Evolutionary conservation across 257 asterid genomes (phyloP), one percentile per base, ranked within the genome.

Genomic region (Striga asiatica): DNA sequence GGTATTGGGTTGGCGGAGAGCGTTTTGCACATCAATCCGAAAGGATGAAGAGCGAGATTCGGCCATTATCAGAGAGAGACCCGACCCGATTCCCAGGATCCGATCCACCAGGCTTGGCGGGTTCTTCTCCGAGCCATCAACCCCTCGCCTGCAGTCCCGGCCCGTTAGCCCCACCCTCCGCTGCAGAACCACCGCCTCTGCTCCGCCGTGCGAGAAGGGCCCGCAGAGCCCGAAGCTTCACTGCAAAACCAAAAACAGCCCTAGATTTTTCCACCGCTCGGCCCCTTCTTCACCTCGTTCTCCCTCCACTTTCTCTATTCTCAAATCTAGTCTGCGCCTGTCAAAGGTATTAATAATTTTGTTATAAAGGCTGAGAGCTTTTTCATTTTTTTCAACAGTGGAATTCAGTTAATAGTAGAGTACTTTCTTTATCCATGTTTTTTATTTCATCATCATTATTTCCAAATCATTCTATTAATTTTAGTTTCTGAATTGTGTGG

Each of bases 271-370:
- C 76, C 60, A 67, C 38, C 83, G 80, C 51, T 85, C 95, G 8
- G 77, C 74, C 6, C 93, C 99, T 11, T 81, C 97, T 10, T 92
- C 99, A 8, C 97, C 99, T 8, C 81, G 93, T n/a, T 81, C 98
- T 0, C 94, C 95, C 9, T 91, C 96, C 3, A 63, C 98, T 2
- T 78, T 91, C 54, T 78, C 96, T 11, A 27, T 89, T 61, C 77
- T 89, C 48, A 85, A 83, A 64, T 81, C 96, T 3, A 79, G 80
- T 53, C 71, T 81, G 2, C 76, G 81, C 5, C 46, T 73, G 29
- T 56, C 91, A 3, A 88, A 85, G 94, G 97, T 88, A 61, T 1
- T 11, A 38, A 11, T 1, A 11, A 2, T 1, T 38, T 38, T 38
- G n/a, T n/a, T n/a, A n/a, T n/a, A n/a, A n/a, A n/a, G n/a, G n/a